These are phyloP conservation scores for Handroanthus guayacan DNA, from an alignment of 257 asterid species.

Conservation along the genomic window DNA sequence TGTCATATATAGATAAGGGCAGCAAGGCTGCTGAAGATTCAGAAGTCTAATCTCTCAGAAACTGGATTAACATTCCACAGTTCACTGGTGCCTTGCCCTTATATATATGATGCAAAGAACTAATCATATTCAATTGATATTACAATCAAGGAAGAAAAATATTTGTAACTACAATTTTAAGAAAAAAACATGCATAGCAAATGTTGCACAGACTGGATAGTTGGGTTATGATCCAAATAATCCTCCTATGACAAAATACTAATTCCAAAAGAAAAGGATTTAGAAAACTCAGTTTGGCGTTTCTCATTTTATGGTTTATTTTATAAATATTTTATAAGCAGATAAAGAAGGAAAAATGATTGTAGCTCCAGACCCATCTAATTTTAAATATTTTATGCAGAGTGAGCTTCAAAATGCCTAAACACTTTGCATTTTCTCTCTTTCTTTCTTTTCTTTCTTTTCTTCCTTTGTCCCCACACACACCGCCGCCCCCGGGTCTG, in stretches of 20 bases:
- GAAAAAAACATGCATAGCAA: not conserved
- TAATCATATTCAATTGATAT: not conserved
- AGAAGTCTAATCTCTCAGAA: not conserved
- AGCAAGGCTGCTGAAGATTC: not conserved
- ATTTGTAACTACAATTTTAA: constrained; percentile 11
- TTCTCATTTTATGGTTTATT: not conserved
- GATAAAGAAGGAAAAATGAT: not conserved
- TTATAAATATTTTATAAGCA: constrained; percentile 3
- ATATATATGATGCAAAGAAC: not conserved
- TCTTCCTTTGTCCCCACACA: too few species aligned
- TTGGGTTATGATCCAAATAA: not conserved
- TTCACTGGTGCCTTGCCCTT: not conserved
- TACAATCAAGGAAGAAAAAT: not conserved
- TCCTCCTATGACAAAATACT: not conserved
- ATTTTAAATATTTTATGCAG: not conserved
- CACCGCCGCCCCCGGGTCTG: too few species aligned
- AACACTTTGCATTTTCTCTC: not conserved
- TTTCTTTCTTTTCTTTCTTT: not conserved
- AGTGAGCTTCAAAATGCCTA: constrained; percentile 7
- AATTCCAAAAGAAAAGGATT: not conserved
- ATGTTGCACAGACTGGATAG: not conserved
- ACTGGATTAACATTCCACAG: not conserved
- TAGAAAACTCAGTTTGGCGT: not conserved
- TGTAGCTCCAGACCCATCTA: not conserved
- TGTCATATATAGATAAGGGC: not conserved